A percentile compares a stretch with the other conserved stretches of the same genome.
Conservation (phyloP, 306 rosid species). For the Ceratonia siliqua region DNA sequence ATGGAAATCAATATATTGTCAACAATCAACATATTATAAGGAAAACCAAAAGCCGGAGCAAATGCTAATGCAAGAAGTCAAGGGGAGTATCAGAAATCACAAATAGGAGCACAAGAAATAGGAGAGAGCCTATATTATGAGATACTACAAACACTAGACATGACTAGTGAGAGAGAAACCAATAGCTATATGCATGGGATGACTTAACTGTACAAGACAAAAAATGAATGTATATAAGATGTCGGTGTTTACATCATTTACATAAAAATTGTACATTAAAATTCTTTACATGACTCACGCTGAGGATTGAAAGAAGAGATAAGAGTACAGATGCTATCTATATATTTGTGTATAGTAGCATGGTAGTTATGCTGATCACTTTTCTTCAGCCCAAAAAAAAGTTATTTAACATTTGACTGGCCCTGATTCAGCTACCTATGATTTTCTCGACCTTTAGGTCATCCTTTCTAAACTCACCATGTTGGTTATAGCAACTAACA, state of each 20-base stretch:
- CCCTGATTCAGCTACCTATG: neutral
- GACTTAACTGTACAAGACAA: neutral
- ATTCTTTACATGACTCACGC: conserved; percentile 21
- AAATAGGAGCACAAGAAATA: neutral
- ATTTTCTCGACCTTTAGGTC: conserved; percentile 16
- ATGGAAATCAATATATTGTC: neutral
- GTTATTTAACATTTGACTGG: neutral
- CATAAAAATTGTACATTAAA: conserved; percentile 10
- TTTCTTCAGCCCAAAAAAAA: conserved; percentile 9
- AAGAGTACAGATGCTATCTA: neutral
- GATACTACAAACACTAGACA: neutral
- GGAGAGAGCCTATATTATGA: conserved; percentile 1
- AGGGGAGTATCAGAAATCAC: neutral
- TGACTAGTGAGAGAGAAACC: conserved; percentile 13
- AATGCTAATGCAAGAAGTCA: conserved; percentile 1
- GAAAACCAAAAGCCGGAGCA: neutral
- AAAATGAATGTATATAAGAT: neutral
- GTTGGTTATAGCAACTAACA: conserved; percentile 26
- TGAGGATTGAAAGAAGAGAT: neutral
- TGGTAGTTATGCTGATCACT: neutral
- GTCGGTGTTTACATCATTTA: conserved; percentile 18
- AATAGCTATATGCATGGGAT: neutral
- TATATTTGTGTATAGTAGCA: conserved; percentile 11
- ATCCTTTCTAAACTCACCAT: conserved; percentile 20
- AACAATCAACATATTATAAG: neutral